Conservation (phyloP, 345 rosid species). For the Acer negundo region DNA sequence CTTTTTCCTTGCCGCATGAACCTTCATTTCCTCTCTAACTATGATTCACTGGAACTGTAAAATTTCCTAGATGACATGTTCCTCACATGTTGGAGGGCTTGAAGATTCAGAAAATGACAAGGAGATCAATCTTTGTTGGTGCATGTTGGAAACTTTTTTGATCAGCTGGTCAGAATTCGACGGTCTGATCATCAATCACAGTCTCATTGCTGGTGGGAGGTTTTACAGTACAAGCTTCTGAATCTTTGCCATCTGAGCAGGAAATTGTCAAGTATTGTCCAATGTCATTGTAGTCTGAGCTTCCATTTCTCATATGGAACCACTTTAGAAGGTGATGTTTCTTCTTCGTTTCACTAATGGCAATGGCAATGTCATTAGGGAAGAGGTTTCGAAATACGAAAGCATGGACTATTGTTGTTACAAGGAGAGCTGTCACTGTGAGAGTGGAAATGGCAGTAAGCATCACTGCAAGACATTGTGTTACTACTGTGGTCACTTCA, state of each 20-base stretch:
- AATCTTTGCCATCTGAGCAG: conserved; percentile 30
- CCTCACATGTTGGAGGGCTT: conserved; percentile 36
- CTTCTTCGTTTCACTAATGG: conserved; percentile 60
- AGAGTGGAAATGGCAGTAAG: conserved; percentile 53
- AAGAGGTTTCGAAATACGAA: conserved; percentile 54
- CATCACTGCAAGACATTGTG: conserved; percentile 40
- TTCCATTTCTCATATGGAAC: conserved; percentile 47
- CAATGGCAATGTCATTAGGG: conserved; percentile 73
- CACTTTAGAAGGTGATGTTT: conserved; percentile 43
- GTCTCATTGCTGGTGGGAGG: conserved; percentile 2
- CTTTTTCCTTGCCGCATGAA: conserved; percentile 12
- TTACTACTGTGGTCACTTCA: conserved; percentile 45
- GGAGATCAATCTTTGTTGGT: conserved; percentile 3
- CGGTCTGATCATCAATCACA: neutral
- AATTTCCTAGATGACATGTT: conserved; percentile 13
- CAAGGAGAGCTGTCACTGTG: conserved; percentile 49
- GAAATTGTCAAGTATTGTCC: conserved; percentile 50
- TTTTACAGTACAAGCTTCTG: conserved; percentile 37
- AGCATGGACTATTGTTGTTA: conserved; percentile 51
- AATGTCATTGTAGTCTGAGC: conserved; percentile 44
- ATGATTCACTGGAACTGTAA: conserved; percentile 31
- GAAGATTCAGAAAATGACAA: conserved; percentile 29
- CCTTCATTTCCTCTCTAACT: conserved; percentile 19
- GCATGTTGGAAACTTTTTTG: neutral
- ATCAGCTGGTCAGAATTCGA: neutral